Base-by-base conservation (phyloP, 108 stramenopile genomes). In the Pseudonitzschia multistriata region DNA sequence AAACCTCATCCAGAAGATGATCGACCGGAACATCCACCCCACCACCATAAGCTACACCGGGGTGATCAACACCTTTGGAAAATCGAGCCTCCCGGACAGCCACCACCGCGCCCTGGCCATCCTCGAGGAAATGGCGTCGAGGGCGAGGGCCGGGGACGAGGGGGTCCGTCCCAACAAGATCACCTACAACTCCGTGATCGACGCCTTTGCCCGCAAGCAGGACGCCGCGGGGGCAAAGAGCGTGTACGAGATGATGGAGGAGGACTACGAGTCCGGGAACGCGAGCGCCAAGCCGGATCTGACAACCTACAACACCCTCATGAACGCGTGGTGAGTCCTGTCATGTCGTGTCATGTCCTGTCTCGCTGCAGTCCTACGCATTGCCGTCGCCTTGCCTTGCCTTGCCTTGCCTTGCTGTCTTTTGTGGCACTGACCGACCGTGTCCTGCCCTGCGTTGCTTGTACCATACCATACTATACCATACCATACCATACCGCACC, bases 121-220 rank as follows among this genome's bases (percentile, higher is more conserved):
- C 7, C 54, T 30, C 0, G 54, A 55, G 4, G 22, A 55, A 0
- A 55, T 55, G 54, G 13, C 29, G 29, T 14, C 54, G 7, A 28
- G 13, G 27, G 27, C 0, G 0, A 0, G 27, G 29, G 24, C 4
- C 1, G 29, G 29, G 27, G 27, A 55, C 27, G 54, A 21, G 7
- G 29, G 14, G 14, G 29, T 30, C n/a, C 27, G 54, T 14, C 54
- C 54, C 4, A 55, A 55, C 29, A 55, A 30, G n/a, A 55, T 55
- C 4, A 55, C 54, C 4, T 55, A 55, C 54, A 55, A 55, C n/a
- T 55, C 54, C 7, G 54, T 55, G 54, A 30, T 55, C 7, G 54
- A 55, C 13, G 54, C 29, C 0, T 55, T 55, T 55, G 54, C 54
- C 13, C 27, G 54, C 22, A 13, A 55, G n/a, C 29, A 14, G 14